phyloP scores from a whole-genome alignment of 306 rosid species.

The Glycine soja region DNA sequence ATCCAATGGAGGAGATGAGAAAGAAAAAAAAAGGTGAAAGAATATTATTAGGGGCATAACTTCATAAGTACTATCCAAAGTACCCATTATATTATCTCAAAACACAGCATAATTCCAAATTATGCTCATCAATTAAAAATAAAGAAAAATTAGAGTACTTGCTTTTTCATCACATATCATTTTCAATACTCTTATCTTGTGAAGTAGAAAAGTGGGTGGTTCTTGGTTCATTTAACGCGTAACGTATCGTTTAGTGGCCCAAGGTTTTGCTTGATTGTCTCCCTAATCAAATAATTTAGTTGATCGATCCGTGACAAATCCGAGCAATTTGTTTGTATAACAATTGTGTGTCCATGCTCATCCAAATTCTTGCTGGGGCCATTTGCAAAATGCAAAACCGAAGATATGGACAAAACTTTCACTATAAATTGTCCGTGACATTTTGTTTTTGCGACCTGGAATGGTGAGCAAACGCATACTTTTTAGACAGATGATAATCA shows the following conservation, averaged over 20 bases:
- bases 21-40: no score
- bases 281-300: constrained; percentile 42
- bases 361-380: constrained; percentile 61
- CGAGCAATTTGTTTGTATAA: constrained; percentile 32
- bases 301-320: constrained; percentile 32
- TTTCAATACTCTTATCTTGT: neutral
- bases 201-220: neutral
- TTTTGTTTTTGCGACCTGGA: neutral
- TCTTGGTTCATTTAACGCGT: constrained; percentile 22
- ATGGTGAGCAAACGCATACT: neutral
- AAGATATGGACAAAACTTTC: constrained; percentile 54
- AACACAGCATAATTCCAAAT: neutral
- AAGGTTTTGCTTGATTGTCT: constrained; percentile 42
- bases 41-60: neutral
- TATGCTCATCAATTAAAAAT: neutral
- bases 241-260: constrained; percentile 29
- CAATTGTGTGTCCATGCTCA: constrained; percentile 16
- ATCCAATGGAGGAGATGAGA: neutral
- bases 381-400: constrained; percentile 33
- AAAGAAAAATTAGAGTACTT: neutral
- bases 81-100: neutral
- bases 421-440: constrained; percentile 55
- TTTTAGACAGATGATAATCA: no score
- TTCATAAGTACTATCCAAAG: neutral
- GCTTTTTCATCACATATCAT: neutral